Base-by-base conservation (phyloP, 1,284 basidiomycete species). In the Mrakiaceae sp. region DNA sequence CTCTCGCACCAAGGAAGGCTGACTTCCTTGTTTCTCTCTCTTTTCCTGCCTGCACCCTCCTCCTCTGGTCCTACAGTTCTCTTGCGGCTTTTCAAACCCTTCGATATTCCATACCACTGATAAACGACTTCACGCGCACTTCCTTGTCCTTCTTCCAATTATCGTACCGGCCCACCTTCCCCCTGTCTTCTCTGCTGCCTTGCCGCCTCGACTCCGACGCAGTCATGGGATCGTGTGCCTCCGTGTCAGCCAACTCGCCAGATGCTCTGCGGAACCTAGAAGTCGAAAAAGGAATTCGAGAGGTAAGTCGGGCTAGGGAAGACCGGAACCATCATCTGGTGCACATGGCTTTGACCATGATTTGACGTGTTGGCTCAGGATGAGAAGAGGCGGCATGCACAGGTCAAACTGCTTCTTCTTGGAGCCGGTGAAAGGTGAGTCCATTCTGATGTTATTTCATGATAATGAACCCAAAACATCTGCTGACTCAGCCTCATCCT, bases 331-430 rank as follows among this genome's bases (percentile, higher is more conserved):
- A 4, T 47, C 43, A 5, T 42, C 42, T 12, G 9, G 42, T 44
- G 10, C 39, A 8, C 16, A 12, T 2, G 48, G 7, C 44, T 50
- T 51, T 12, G 9, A 27, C 27, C 7, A 12, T 49, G 27, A 14
- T 53, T 43, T 9, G 40, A 27, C 47, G 44, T 39, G 42, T 16
- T 16, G 52, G 40, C n/a, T 42, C 39, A 90, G 84, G 87, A 84
- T 58, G 83, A 82, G 75, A 81, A 80, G 48, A 86, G 81, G 74
- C 70, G 88, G 78, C 79, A 83, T 54, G 74, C 78, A 66, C 88
- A 91, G 72, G 87, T 92, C 78, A 92, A 93, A 82, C 86, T 90
- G 63, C 80, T 96, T 62, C 80, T 97, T 40, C 81, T 96, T 44
- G 93, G 93, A 49, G 93, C 93, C 54, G 93, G 93, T 49, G 93